Percentiles rank a stretch among this genome's conserved stretches.
Evolutionary conservation across 2,329 filamentous ascomycete genomes (phyloP).

Genomic region (Ophiostoma piceae): DNA sequence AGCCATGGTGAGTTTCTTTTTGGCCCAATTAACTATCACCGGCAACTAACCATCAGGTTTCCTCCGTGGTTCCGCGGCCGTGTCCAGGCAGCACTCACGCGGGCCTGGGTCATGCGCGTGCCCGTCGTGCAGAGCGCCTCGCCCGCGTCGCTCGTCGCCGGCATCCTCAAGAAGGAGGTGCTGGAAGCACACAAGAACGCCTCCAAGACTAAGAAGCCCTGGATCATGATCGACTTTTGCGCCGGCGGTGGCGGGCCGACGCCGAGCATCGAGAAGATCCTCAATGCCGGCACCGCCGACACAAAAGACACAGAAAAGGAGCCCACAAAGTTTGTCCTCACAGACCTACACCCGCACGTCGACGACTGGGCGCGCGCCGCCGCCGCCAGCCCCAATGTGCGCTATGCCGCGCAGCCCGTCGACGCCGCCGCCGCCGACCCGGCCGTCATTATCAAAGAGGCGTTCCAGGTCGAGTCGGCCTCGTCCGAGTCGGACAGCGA

Average conservation of each 20-base stretch:
- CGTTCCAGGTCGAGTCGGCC: constrained; percentile 13
- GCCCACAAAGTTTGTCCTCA: constrained; percentile 53
- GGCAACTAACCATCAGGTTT: constrained; percentile 46
- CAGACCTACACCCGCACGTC: constrained; percentile 61
- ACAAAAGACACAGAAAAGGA: background rate
- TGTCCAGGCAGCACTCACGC: constrained; percentile 60
- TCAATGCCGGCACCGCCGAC: constrained; percentile 42
- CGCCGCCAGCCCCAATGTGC: constrained; percentile 50
- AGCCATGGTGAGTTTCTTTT: constrained; percentile 49
- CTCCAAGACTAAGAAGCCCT: constrained; percentile 32
- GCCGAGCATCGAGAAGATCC: constrained; percentile 54
- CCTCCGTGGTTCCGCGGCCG: constrained; percentile 59
- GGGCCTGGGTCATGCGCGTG: constrained; percentile 56
- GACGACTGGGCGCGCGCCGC: constrained; percentile 53
- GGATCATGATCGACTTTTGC: constrained; percentile 70
- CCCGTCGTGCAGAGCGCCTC: constrained; percentile 53
- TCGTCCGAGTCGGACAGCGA: background rate
- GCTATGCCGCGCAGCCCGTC: constrained; percentile 55
- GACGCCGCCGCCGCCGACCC: constrained; percentile 60
- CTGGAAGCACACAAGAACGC: constrained; percentile 27
- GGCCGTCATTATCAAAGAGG: constrained; percentile 38
- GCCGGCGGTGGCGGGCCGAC: constrained; percentile 69
- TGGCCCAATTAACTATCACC: background rate
- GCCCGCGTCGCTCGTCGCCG: constrained; percentile 57
- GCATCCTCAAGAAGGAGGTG: constrained; percentile 40